Conservation (phyloP, 1,284 basidiomycete genomes). For the Marasmius fiardii region DNA sequence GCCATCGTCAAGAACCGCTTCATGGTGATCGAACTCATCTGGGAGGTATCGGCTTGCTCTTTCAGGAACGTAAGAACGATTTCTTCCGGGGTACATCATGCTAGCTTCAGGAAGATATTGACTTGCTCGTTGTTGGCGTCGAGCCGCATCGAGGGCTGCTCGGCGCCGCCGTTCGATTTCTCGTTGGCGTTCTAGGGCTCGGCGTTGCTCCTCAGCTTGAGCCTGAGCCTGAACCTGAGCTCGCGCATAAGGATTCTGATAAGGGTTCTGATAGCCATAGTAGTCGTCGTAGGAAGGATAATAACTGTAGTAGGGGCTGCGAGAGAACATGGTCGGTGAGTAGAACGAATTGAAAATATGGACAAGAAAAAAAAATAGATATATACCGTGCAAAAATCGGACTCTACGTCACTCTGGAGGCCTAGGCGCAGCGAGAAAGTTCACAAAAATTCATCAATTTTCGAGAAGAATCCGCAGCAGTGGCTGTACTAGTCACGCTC, state of each 20-base stretch:
- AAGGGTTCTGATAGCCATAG: neutral
- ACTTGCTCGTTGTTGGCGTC: slow-evolving; percentile 1
- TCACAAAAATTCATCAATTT: neutral
- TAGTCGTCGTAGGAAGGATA: neutral
- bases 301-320: slow-evolving; percentile 3
- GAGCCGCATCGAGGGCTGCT: neutral
- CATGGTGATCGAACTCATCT: slow-evolving; percentile 2
- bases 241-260: neutral
- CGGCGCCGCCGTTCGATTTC: neutral
- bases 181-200: neutral
- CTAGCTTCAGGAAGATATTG: slow-evolving; percentile 7
- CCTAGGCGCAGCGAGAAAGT: neutral
- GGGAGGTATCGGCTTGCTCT: slow-evolving; percentile 7
- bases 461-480: neutral
- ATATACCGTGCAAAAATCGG: neutral
- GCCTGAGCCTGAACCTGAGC: slow-evolving; percentile 5
- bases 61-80: slow-evolving; percentile 1
- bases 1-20: neutral
- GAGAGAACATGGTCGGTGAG: slow-evolving; percentile 3
- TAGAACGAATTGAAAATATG: neutral
- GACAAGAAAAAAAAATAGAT: neutral
- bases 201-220: slow-evolving; percentile 5
- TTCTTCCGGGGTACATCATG: neutral
- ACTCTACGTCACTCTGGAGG: neutral
- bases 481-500: neutral